phyloP scores from a whole-genome alignment of 1,284 basidiomycete genomes.

The Singerocomus inundabilis region DNA sequence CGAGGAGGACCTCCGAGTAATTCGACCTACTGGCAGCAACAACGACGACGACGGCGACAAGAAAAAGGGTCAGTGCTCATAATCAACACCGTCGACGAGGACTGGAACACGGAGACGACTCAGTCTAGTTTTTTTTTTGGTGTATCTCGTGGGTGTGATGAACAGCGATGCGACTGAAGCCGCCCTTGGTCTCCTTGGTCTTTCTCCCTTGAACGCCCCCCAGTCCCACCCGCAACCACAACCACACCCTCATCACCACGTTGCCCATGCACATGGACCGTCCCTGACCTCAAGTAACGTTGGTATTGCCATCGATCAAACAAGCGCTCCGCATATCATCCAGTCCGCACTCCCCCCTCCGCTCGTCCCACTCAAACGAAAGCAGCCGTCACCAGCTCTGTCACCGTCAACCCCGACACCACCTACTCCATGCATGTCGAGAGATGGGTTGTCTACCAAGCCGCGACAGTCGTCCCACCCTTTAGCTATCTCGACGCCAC shows the following conservation, averaged over 20 bases:
- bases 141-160: slow-evolving; percentile 41
- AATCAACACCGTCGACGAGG: slow-evolving; percentile 19
- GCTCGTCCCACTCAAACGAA: slow-evolving; percentile 44
- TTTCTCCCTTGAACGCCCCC: slow-evolving; percentile 37
- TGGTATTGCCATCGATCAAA: slow-evolving; percentile 29
- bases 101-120: slow-evolving; percentile 6
- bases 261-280: slow-evolving; percentile 30
- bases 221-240: slow-evolving; percentile 24
- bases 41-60: slow-evolving; percentile 13
- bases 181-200: slow-evolving; percentile 48
- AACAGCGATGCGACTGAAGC: slow-evolving; percentile 51
- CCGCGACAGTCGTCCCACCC: slow-evolving; percentile 18
- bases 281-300: slow-evolving; percentile 29
- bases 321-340: slow-evolving; percentile 18
- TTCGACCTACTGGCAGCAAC: background rate
- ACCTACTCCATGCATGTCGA: slow-evolving; percentile 1
- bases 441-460: slow-evolving; percentile 15
- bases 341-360: slow-evolving; percentile 29
- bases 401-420: slow-evolving; percentile 12
- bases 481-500: slow-evolving; percentile 15
- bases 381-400: slow-evolving; percentile 32
- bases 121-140: slow-evolving; percentile 9
- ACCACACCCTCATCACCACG: slow-evolving; percentile 22
- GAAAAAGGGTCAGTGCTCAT: slow-evolving; percentile 18
- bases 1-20: slow-evolving; percentile 9